These are phyloP conservation scores for Baudoinia panamericana DNA, from an alignment of 495 filamentous ascomycete genomes.

Conservation along the genomic window DNA sequence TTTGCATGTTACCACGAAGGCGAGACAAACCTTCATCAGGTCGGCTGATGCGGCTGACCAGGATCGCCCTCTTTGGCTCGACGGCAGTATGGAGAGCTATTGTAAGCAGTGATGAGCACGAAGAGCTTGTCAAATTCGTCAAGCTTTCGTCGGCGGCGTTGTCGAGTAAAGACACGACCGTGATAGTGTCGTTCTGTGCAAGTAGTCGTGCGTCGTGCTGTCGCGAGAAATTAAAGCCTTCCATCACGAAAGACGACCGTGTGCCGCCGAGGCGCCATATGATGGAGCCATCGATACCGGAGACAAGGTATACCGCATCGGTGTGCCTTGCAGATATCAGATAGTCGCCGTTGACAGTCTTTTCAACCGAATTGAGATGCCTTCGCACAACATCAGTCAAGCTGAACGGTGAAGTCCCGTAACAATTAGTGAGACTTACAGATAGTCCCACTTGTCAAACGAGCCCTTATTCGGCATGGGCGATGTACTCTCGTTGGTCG, in stretches of 20 bases:
- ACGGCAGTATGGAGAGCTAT: not conserved
- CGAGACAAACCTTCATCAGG: not conserved
- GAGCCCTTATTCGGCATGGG: too few species aligned
- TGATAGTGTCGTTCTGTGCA: not conserved
- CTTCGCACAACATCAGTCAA: too few species aligned
- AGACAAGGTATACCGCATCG: slow-evolving; percentile 13
- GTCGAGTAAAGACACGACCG: slow-evolving; percentile 8
- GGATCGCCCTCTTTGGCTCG: not conserved
- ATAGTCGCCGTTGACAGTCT: slow-evolving; percentile 17
- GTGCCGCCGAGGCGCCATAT: slow-evolving; percentile 21
- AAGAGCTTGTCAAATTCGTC: too few species aligned
- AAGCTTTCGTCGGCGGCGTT: slow-evolving; percentile 5
- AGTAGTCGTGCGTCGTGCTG: slow-evolving; percentile 14
- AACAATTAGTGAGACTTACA: too few species aligned
- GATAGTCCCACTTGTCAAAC: too few species aligned
- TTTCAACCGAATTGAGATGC: slow-evolving; percentile 22
- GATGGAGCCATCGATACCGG: slow-evolving; percentile 9
- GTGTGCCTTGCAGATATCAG: slow-evolving; percentile 18
- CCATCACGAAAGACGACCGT: not conserved
- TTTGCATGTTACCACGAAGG: slow-evolving; percentile 45
- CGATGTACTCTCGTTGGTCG: too few species aligned
- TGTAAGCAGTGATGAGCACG: not conserved
- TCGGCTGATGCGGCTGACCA: not conserved
- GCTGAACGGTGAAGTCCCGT: too few species aligned
- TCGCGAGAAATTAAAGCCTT: slow-evolving; percentile 6